Conservation (phyloP, 2,329 filamentous ascomycete genomes). For the Cladosporium colombiae region DNA sequence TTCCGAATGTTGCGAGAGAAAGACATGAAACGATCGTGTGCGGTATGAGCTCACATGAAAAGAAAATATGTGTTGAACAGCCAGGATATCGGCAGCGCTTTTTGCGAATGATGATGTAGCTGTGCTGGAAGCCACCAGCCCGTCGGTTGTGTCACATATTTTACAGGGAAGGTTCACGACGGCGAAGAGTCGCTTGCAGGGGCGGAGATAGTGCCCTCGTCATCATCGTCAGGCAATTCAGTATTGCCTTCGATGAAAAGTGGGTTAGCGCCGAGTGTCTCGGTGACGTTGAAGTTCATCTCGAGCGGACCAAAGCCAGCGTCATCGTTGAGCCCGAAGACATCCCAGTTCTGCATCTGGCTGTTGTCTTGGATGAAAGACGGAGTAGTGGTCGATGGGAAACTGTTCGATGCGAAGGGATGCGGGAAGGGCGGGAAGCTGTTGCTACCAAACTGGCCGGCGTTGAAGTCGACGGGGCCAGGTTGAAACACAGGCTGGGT, state of each 20-base stretch:
- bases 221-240: constrained; percentile 11
- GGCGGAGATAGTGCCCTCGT: constrained; percentile 17
- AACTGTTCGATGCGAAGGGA: neutral
- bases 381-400: neutral
- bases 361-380: constrained; percentile 5
- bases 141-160: neutral
- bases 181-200: constrained; percentile 6
- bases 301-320: constrained; percentile 11
- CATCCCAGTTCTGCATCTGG: constrained; percentile 19
- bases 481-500: constrained; percentile 12
- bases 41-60: constrained; percentile 1
- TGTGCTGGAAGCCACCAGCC: neutral
- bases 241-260: constrained; percentile 16
- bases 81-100: neutral
- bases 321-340: constrained; percentile 10
- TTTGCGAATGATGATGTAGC: neutral
- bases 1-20: neutral
- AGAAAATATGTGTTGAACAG: neutral
- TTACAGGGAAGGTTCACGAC: neutral
- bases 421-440: constrained; percentile 2
- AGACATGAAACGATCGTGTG: neutral
- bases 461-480: neutral
- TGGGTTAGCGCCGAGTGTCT: constrained; percentile 13
- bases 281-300: constrained; percentile 1
- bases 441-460: neutral